Conservation (phyloP, 2,329 filamentous ascomycete species). For the Penicillium sumatraense region DNA sequence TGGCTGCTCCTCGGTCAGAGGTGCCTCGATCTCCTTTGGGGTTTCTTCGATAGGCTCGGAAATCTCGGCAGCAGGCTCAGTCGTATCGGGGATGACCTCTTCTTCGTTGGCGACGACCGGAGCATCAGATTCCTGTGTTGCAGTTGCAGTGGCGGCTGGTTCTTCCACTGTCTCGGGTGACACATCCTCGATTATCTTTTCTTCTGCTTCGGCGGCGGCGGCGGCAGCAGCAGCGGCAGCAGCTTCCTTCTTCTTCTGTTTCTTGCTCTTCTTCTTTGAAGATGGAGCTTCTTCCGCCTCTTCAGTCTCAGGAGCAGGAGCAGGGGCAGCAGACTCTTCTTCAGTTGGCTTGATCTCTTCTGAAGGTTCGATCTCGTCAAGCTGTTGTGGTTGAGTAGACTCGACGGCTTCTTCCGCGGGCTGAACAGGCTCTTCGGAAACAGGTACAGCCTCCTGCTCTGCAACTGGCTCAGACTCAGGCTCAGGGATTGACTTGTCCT, state of each 20-base stretch:
- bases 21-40: neutral
- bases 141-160: neutral
- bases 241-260: slow-evolving; percentile 32
- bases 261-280: slow-evolving; percentile 31
- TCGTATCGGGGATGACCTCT: neutral
- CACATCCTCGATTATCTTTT: neutral
- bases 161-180: neutral
- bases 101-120: neutral
- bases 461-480: slow-evolving; percentile 7
- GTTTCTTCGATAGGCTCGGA: neutral
- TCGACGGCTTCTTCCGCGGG: neutral
- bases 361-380: slow-evolving; percentile 3
- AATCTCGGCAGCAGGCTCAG: neutral
- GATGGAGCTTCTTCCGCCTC: slow-evolving; percentile 6
- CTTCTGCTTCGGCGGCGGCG: neutral
- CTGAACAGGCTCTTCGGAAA: slow-evolving; percentile 5
- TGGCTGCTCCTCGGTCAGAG: neutral
- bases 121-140: neutral
- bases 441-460: slow-evolving; percentile 5
- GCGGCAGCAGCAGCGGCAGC: slow-evolving; percentile 16
- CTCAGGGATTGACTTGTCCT: slow-evolving; percentile 1
- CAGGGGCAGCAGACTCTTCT: neutral
- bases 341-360: slow-evolving; percentile 3
- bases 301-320: slow-evolving; percentile 2
- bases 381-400: neutral